A percentile compares a stretch with the other conserved stretches of the same genome.
These are phyloP conservation scores for Coemansia sp. DNA, from an alignment of 192 early-diverging fungal species.

Conservation along the genomic window DNA sequence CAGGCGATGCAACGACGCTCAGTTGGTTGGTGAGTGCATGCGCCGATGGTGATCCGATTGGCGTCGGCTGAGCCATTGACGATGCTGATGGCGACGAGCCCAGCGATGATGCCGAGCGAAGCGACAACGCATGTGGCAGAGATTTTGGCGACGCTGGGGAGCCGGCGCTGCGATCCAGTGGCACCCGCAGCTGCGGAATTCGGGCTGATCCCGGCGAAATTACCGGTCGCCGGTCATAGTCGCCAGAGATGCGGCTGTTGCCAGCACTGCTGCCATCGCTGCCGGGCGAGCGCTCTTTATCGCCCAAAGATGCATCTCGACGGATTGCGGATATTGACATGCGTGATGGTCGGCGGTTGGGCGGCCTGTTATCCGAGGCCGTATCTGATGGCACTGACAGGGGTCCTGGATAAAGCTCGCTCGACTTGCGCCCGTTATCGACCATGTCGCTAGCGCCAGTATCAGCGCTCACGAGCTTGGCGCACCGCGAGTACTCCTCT, in stretches of 20 bases:
- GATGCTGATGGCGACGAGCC: constrained; percentile 30
- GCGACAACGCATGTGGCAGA: constrained; percentile 25
- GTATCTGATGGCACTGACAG: neutral
- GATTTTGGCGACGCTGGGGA: constrained; percentile 28
- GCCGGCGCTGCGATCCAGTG: constrained; percentile 6
- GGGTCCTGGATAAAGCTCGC: neutral
- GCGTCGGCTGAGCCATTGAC: constrained; percentile 20
- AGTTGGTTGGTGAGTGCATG: constrained; percentile 15
- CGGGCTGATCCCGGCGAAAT: constrained; percentile 2
- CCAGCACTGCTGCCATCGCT: neutral
- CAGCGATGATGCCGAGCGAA: constrained; percentile 23
- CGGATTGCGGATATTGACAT: constrained; percentile 4
- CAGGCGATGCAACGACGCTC: constrained; percentile 7
- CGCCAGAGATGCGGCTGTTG: neutral
- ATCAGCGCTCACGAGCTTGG: neutral
- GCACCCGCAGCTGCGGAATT: constrained; percentile 15
- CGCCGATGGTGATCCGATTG: constrained; percentile 22
- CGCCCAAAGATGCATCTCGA: neutral
- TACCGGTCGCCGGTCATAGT: neutral
- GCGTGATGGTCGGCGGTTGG: constrained; percentile 2
- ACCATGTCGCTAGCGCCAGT: neutral
- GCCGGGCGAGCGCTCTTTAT: neutral
- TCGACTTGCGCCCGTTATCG: neutral
- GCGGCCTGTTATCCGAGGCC: neutral
- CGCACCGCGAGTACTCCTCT: constrained; percentile 12